Evolutionary conservation across 2,329 filamentous ascomycete species (phyloP).

Genomic region (Fusarium albosuccineum): DNA sequence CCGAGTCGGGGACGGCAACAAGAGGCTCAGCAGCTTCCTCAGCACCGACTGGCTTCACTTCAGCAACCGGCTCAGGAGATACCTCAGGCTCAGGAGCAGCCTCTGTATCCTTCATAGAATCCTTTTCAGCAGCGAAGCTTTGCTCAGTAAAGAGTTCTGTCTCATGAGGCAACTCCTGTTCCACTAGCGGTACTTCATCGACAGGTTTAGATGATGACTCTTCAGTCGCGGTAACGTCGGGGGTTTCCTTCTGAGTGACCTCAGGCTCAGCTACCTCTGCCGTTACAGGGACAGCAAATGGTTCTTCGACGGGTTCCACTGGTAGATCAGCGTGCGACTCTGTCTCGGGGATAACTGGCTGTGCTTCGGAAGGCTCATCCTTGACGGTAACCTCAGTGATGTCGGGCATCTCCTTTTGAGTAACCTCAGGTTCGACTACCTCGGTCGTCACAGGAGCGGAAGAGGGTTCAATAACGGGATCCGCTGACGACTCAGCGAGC

Average conservation of each 20-base stretch:
- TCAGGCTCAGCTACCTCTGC: slow-evolving; percentile 11
- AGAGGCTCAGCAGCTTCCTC: slow-evolving; percentile 32
- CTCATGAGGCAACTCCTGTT: neutral
- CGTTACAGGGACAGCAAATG: neutral
- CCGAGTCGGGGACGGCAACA: slow-evolving; percentile 6
- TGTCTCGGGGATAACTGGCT: neutral
- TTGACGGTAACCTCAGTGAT: neutral
- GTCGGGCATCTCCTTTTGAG: slow-evolving; percentile 2
- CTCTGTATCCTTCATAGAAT: neutral
- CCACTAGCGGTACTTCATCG: neutral
- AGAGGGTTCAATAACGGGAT: neutral
- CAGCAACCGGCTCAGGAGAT: slow-evolving; percentile 6
- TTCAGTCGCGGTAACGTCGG: slow-evolving; percentile 1
- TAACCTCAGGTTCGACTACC: slow-evolving; percentile 1
- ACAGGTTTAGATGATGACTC: slow-evolving; percentile 1
- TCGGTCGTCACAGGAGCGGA: neutral
- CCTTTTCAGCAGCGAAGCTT: neutral
- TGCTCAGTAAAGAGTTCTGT: slow-evolving; percentile 1
- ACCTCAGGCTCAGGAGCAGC: slow-evolving; percentile 12
- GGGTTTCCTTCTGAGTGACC: neutral
- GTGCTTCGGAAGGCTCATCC: slow-evolving; percentile 9
- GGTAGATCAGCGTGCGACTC: slow-evolving; percentile 5
- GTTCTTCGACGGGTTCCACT: neutral
- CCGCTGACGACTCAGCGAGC: neutral
- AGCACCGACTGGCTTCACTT: neutral